Evolutionary conservation across 2,329 filamentous ascomycete species (phyloP).

Genomic region (Aureobasidium sp.): DNA sequence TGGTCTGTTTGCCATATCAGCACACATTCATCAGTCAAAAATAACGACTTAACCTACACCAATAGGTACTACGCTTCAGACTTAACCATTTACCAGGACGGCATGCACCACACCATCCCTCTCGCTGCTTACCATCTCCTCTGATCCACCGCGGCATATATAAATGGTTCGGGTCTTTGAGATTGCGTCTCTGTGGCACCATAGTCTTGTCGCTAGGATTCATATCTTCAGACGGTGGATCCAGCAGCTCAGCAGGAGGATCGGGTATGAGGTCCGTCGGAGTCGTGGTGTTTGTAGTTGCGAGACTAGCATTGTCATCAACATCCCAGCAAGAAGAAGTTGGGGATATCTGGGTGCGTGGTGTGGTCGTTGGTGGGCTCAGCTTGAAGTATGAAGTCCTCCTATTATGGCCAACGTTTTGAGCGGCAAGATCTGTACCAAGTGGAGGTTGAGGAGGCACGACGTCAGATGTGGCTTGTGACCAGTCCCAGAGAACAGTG

Average conservation of each 20-base stretch:
- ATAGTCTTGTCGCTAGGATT: not conserved
- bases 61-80: constrained; percentile 11
- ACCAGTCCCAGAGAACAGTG: not conserved
- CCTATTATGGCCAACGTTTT: too few relatives aligned
- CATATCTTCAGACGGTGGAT: not conserved
- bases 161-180: not conserved
- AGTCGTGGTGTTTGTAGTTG: not conserved
- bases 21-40: not conserved
- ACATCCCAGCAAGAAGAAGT: not conserved
- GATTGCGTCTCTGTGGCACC: not conserved
- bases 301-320: not conserved
- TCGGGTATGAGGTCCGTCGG: not conserved
- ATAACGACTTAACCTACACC: not conserved
- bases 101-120: constrained; percentile 9
- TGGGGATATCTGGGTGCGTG: not conserved
- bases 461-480: not conserved
- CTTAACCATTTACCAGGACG: constrained; percentile 11
- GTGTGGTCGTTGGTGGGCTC: not conserved
- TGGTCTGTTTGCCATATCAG: not conserved
- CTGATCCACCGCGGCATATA: constrained; percentile 10
- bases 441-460: not conserved
- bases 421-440: not conserved
- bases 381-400: not conserved
- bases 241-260: not conserved
- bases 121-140: constrained; percentile 4